Evolutionary conservation across 2,329 filamentous ascomycete species (phyloP).

Genomic region (Coniochaeta sp.): DNA sequence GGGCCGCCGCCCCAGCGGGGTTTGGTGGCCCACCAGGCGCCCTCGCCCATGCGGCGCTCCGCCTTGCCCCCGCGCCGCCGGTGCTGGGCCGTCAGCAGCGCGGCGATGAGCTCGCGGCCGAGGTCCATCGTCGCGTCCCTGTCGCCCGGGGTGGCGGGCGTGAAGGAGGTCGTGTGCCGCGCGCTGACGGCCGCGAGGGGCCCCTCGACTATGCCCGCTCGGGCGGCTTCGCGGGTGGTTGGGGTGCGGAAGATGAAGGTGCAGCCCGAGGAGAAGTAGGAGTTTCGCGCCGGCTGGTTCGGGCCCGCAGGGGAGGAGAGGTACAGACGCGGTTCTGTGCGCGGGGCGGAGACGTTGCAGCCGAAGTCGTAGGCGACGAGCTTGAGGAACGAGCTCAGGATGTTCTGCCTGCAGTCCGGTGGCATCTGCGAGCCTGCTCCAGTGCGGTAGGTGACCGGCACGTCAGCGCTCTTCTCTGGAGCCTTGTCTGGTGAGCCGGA

Average conservation of each 20-base stretch:
- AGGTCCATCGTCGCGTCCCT: conserved; percentile 54
- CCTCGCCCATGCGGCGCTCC: conserved; percentile 50
- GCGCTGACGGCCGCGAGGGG: conserved; percentile 54
- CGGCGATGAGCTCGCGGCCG: conserved; percentile 52
- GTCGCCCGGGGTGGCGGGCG: conserved; percentile 14
- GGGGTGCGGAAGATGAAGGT: conserved; percentile 55
- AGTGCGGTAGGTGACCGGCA: conserved; percentile 32
- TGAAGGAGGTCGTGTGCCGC: conserved; percentile 47
- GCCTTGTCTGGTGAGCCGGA: conserved; percentile 5
- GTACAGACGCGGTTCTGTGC: conserved; percentile 52
- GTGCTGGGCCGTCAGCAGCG: conserved; percentile 57
- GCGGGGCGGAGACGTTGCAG: conserved; percentile 50
- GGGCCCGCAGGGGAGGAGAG: conserved; percentile 30
- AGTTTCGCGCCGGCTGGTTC: conserved; percentile 26
- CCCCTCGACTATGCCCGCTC: conserved; percentile 52
- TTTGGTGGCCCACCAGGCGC: conserved; percentile 54
- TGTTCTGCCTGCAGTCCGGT: conserved; percentile 46
- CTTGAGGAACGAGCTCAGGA: conserved; percentile 55
- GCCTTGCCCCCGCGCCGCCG: conserved; percentile 49
- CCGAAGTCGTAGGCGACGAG: conserved; percentile 60
- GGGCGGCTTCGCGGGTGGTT: conserved; percentile 50
- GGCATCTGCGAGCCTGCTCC: conserved; percentile 49
- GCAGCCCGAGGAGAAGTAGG: conserved; percentile 52
- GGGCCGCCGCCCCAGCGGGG: conserved; percentile 57
- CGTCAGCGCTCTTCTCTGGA: conserved; percentile 5